A percentile compares a stretch with the other conserved stretches of the same genome.
Evolutionary conservation across 2,329 filamentous ascomycete species (phyloP).

Genomic region (Aspergillus sp.): DNA sequence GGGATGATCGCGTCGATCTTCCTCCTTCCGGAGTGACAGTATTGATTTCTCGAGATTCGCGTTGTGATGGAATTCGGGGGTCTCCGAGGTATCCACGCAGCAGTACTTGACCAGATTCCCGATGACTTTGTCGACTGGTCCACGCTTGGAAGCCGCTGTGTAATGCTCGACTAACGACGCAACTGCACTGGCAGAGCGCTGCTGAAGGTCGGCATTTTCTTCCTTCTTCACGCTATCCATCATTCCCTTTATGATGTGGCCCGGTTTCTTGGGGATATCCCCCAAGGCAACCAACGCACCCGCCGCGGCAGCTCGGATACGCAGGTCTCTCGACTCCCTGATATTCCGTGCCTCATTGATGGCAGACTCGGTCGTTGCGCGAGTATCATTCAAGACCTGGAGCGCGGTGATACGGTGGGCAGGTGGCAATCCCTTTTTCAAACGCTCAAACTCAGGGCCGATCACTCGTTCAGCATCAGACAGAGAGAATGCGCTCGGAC

Average conservation of each 20-base stretch:
- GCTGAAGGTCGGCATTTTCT: constrained; percentile 81
- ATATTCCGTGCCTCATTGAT: constrained; percentile 71
- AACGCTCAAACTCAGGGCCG: constrained; percentile 71
- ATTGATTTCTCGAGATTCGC: constrained; percentile 70
- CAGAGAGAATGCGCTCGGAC: constrained; percentile 85
- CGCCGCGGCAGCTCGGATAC: constrained; percentile 77
- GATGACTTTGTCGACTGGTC: constrained; percentile 90
- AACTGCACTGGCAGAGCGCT: constrained; percentile 75
- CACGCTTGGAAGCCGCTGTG: constrained; percentile 67
- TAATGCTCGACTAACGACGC: constrained; percentile 80
- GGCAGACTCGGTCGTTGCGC: constrained; percentile 58
- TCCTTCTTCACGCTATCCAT: constrained; percentile 98
- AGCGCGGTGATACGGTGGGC: constrained; percentile 78
- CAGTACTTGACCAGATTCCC: constrained; percentile 95
- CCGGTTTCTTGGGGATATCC: constrained; percentile 85
- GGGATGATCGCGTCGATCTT: constrained; percentile 85
- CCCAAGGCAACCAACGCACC: constrained; percentile 83
- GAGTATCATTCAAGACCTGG: constrained; percentile 70
- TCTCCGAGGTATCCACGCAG: constrained; percentile 95
- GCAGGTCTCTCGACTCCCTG: constrained; percentile 74
- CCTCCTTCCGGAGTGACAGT: constrained; percentile 90
- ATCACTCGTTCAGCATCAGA: constrained; percentile 81
- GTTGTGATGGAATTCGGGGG: constrained; percentile 85
- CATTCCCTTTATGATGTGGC: constrained; percentile 84
- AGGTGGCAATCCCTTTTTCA: constrained; percentile 82